These are phyloP conservation scores for Toxoplasma gondii DNA, from an alignment of 169 alveolate genomes.

Conservation along the genomic window DNA sequence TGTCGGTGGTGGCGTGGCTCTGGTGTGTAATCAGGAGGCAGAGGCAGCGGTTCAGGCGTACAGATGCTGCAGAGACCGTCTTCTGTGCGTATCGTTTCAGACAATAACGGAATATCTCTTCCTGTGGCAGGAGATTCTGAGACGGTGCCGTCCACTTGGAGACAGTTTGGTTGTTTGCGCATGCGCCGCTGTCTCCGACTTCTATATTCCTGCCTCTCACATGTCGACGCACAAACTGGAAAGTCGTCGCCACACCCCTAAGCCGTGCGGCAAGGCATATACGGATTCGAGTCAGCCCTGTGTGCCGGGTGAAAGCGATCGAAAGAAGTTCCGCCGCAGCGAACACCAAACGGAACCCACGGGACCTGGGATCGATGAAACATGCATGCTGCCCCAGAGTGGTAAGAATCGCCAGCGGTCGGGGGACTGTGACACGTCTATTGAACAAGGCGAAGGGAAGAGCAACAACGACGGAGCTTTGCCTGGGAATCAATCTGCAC, in stretches of 20 bases:
- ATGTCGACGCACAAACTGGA: constrained; percentile 59
- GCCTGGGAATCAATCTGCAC: too few species aligned
- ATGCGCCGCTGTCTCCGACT: constrained; percentile 65
- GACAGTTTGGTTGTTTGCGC: constrained; percentile 55
- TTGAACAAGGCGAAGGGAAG: too few species aligned
- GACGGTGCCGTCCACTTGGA: constrained; percentile 34
- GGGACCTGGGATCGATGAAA: too few species aligned
- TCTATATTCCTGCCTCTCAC: constrained; percentile 43
- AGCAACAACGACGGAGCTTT: too few species aligned
- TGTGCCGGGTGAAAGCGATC: not conserved
- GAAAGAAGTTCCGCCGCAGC: not conserved
- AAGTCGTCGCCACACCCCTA: not conserved
- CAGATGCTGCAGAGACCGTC: constrained; percentile 54
- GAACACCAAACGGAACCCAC: too few species aligned
- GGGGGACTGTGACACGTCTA: too few species aligned
- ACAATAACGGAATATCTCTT: constrained; percentile 53
- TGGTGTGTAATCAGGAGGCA: constrained; percentile 15
- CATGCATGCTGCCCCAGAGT: not conserved
- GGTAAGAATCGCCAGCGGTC: not conserved
- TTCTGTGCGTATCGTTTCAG: constrained; percentile 44
- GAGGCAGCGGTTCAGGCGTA: constrained; percentile 55
- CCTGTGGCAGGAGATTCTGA: constrained; percentile 42
- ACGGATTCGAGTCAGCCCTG: not conserved
- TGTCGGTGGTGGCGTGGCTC: not conserved
- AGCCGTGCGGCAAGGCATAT: not conserved